A percentile compares a stretch with the other conserved stretches of the same genome.
These are phyloP conservation scores for Lophiotrema nucula DNA, from an alignment of 495 filamentous ascomycete species.

Conservation along the genomic window DNA sequence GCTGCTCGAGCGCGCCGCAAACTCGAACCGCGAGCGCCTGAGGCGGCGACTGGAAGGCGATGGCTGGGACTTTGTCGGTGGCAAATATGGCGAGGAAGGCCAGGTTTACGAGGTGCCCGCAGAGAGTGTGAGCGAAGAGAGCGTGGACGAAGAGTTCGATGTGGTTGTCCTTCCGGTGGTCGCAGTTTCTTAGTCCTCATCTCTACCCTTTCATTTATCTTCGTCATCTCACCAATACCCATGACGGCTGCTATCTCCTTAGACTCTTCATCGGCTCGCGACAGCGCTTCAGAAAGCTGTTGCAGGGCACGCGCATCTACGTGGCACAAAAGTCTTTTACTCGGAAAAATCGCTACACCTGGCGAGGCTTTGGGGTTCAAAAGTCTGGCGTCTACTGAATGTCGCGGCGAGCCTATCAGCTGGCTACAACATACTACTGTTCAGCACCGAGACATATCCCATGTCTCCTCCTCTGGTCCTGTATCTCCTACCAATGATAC, in stretches of 20 bases:
- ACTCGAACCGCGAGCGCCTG: constrained; percentile 24
- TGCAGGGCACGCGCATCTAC: too few relatives aligned
- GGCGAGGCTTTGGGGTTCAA: too few relatives aligned
- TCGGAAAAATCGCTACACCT: too few relatives aligned
- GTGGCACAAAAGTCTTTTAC: too few relatives aligned
- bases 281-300: too few relatives aligned
- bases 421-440: neutral
- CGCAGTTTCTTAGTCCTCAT: neutral
- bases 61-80: constrained; percentile 31
- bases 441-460: neutral
- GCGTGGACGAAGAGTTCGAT: constrained; percentile 32
- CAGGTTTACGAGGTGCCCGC: neutral
- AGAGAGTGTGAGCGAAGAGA: constrained; percentile 17
- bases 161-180: constrained; percentile 16
- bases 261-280: too few relatives aligned
- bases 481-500: constrained; percentile 12
- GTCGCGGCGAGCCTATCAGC: too few relatives aligned
- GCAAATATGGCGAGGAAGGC: constrained; percentile 7
- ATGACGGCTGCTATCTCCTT: too few relatives aligned
- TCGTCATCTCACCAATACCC: too few relatives aligned
- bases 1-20: constrained; percentile 19
- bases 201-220: neutral
- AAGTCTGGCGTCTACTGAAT: too few relatives aligned
- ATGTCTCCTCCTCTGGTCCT: neutral
- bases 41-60: constrained; percentile 21